Conservation (phyloP, 2,329 filamentous ascomycete genomes). For the Dactylellina cionopaga region DNA sequence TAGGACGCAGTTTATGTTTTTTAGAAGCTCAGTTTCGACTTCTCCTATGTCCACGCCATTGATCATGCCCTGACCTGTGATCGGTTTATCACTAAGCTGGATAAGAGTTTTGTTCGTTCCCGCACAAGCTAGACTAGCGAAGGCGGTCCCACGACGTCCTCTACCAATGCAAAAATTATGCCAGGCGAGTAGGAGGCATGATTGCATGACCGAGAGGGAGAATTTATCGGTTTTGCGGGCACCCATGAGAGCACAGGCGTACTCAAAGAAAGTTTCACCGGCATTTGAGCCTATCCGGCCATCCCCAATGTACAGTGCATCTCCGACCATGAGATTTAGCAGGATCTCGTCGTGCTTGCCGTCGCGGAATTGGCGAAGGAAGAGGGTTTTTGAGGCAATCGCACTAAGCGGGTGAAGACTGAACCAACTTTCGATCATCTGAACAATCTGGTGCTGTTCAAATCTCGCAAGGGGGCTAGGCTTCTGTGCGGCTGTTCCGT, state of each 20-base stretch:
- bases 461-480: conserved; percentile 37
- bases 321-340: conserved; percentile 51
- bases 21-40: conserved; percentile 52
- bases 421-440: conserved; percentile 53
- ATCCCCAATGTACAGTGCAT: conserved; percentile 52
- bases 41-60: conserved; percentile 53
- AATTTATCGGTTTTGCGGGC: conserved; percentile 39
- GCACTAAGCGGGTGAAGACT: conserved; percentile 47
- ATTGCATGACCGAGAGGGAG: conserved; percentile 46
- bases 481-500: conserved; percentile 36
- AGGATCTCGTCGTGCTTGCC: conserved; percentile 53
- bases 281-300: conserved; percentile 45
- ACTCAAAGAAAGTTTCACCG: conserved; percentile 50
- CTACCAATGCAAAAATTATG: conserved; percentile 51
- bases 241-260: conserved; percentile 48
- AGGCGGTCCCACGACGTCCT: conserved; percentile 49
- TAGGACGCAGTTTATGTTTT: conserved; percentile 52
- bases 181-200: conserved; percentile 50
- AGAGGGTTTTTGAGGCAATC: conserved; percentile 51
- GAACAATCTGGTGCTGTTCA: conserved; percentile 49
- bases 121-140: conserved; percentile 39
- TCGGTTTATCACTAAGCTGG: conserved; percentile 50
- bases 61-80: conserved; percentile 47
- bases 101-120: conserved; percentile 40
- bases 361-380: conserved; percentile 52